Base-by-base conservation (phyloP, 2,329 filamentous ascomycete species). In the Pseudogymnoascus sp. region DNA sequence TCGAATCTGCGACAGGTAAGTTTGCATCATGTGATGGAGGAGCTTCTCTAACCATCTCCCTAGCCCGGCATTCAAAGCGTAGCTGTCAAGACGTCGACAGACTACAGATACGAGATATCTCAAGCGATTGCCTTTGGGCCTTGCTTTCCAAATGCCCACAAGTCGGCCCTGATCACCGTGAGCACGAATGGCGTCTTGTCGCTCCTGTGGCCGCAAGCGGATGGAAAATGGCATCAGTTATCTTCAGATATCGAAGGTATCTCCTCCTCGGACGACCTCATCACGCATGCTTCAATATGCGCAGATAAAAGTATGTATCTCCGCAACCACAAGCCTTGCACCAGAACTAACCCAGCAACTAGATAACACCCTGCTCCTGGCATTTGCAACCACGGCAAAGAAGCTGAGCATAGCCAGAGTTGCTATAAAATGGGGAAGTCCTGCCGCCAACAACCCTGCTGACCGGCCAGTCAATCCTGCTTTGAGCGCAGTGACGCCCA, bases 251-350 rank as follows among this genome's bases (percentile, higher is more conserved):
- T 96, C 37, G 89, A 93, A 71, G 87, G 86, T 66, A 81, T 91
- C 63, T 82, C 85, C 29, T 86, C 86, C 35, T 86, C 88, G 0
- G 86, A 91, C 66, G 88, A 91, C 67, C 74, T 90, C n/a, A 82
- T 93, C 60, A 91, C 90, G 0, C 91, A 96, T 76, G 90, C 90
- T 10, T 83, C 90, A 40, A 79, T 92, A 66, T 84, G 88, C 64
- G 85, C 89, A 2, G 90, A 93, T 63, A 90, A 87, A 75, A 86
- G 89, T 90, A 75, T 71, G 78, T 70, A 26, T 26, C 19, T 61
- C 6, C n/a, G 4, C 7, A 1, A 13, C 19, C 9, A 11, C 21
- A 23, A 23, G 17, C 1, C 23, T n/a, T 50, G 29, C n/a, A 10
- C 10, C 29, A 40, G 23, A 38, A 26, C 64, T 70, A 33, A 68